Conservation (phyloP, 73 alveolate genomes). For the Paramecium biaurelia region DNA sequence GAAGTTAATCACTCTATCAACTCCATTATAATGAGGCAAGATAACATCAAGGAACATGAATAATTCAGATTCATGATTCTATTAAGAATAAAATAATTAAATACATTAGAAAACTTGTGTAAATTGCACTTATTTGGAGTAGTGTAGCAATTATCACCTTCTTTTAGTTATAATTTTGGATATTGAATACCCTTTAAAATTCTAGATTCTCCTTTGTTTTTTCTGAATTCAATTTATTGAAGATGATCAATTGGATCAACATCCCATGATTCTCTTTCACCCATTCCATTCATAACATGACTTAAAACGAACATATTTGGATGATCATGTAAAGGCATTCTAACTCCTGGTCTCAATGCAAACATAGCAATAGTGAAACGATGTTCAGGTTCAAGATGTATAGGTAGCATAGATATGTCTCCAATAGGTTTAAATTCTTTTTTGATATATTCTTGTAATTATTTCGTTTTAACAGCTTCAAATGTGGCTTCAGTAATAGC, state of each 20-base stretch:
- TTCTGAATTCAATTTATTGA: neutral
- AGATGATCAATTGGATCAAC: neutral
- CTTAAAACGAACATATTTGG: slow-evolving; percentile 48
- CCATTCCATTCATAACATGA: slow-evolving; percentile 37
- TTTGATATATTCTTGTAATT: slow-evolving; percentile 30
- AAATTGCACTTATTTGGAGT: slow-evolving; percentile 42
- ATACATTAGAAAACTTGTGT: slow-evolving; percentile 32
- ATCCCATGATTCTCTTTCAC: slow-evolving; percentile 50
- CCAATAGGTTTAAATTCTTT: slow-evolving; percentile 43
- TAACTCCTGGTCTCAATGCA: slow-evolving; percentile 9
- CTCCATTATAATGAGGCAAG: slow-evolving; percentile 36
- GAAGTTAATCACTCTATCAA: slow-evolving; percentile 37
- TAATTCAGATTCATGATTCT: neutral
- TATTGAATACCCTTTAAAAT: neutral
- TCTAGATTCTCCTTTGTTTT: neutral
- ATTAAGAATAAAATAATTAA: neutral
- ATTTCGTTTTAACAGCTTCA: slow-evolving; percentile 46
- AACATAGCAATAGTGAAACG: slow-evolving; percentile 40
- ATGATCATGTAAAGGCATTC: slow-evolving; percentile 51
- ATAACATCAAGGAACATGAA: slow-evolving; percentile 33
- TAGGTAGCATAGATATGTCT: slow-evolving; percentile 30
- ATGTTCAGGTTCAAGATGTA: slow-evolving; percentile 3
- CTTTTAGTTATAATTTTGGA: neutral
- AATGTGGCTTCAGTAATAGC: slow-evolving; percentile 26
- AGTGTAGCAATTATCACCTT: slow-evolving; percentile 45